Percentiles rank a stretch among this genome's conserved stretches.
Evolutionary conservation across 208 protist genomes (phyloP).

Genomic region (Tritrichomonas foetus): DNA sequence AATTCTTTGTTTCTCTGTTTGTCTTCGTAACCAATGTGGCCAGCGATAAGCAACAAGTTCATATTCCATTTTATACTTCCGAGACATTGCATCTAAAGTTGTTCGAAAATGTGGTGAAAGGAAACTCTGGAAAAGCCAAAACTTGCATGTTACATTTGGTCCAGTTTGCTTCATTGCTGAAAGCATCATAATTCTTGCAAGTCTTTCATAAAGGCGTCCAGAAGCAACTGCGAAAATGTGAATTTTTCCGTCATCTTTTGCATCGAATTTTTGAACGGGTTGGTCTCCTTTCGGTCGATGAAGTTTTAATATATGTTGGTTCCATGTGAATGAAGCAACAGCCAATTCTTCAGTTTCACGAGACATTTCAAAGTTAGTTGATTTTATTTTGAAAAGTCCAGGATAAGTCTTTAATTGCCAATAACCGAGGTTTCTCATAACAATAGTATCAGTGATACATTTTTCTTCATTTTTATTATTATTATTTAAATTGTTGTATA

Average conservation of each 20-base stretch:
- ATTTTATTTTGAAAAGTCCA: neutral
- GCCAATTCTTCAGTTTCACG: neutral
- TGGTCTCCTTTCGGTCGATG: too few relatives aligned
- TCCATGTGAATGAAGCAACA: neutral
- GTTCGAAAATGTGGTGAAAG: conserved; percentile 87
- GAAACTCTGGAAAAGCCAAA: conserved; percentile 96
- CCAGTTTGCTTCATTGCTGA: neutral
- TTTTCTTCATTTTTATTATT: too few relatives aligned
- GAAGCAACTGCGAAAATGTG: conserved; percentile 20
- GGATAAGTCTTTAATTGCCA: conserved; percentile 17
- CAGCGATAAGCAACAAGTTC: conserved; percentile 93
- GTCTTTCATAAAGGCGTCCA: conserved; percentile 39
- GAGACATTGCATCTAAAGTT: conserved; percentile 65
- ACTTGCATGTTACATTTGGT: conserved; percentile 81
- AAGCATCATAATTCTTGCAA: conserved; percentile 37
- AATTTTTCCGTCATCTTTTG: neutral
- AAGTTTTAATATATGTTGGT: neutral
- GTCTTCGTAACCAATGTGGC: conserved; percentile 85
- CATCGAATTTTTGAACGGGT: neutral
- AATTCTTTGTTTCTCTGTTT: conserved; percentile 92
- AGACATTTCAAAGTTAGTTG: neutral
- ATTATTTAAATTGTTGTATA: neutral
- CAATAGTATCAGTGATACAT: conserved; percentile 18
- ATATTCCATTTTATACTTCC: conserved; percentile 76
- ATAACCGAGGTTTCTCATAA: conserved; percentile 35